Base-by-base conservation (phyloP, 768 basidiomycete genomes). In the Lactarius quietus region DNA sequence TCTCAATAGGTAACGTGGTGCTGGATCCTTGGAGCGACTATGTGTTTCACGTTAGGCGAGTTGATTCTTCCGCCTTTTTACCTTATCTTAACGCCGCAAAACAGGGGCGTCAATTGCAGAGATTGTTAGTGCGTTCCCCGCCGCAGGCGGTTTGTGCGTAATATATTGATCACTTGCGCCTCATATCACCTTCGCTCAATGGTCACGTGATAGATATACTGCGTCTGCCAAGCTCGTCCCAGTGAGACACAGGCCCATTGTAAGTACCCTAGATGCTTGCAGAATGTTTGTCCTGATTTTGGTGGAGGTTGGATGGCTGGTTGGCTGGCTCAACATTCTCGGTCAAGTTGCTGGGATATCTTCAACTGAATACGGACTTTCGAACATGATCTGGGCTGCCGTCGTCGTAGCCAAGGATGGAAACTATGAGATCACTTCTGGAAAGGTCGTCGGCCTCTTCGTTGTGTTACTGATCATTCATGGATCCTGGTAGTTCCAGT, bases 311-410 rank as follows among this genome's bases (percentile, higher is more conserved):
- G 89, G 88, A 31, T 90, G 88, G 88, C 75, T 89, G 10, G 89
- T 91, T 20, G 90, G 90, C 57, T 92, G 90, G 90, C 80, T 93
- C 52, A 93, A 93, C 72, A 85, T 92, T 48, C 83, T 92, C 18
- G 90, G 90, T 39, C 92, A 93, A 76, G 84, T 92, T 63, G 91
- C 92, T 15, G 93, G 93, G 33, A 80, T 93, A 56, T 89, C 92
- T 8, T 93, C 90, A 2, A 93, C 91, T 0, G 91, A 93, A 74
- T 93, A 92, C 72, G 92, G 91, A 31, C 80, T 91, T 26, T 81
- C 88, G 26, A 83, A 81, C 72, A 92, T 90, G 90, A 89, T 91
- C 45, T 83, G 88, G 79, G 86, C 86, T n/a, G 91, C 91, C 4
- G 87, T 87, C 38, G 82, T 80, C 23, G 74, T 90, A 55, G 85